Conservation (phyloP, 2,329 filamentous ascomycete genomes). For the Colletotrichum theobromicola region DNA sequence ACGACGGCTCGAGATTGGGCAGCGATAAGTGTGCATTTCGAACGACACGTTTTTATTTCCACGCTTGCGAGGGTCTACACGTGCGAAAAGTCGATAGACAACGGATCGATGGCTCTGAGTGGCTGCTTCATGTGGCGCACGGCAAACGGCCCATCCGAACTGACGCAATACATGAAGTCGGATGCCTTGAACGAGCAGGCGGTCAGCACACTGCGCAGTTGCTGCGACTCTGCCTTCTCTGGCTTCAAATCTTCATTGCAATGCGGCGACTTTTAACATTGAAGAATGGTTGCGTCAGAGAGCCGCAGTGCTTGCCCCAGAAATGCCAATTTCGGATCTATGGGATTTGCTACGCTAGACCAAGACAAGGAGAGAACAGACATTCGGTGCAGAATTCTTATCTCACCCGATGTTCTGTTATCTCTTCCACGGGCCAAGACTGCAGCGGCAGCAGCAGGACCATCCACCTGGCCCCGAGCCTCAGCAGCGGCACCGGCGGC, state of each 20-base stretch:
- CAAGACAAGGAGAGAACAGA: conserved; percentile 1
- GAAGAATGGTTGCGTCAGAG: neutral
- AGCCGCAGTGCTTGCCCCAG: neutral
- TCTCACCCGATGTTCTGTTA: neutral
- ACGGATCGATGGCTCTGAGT: conserved; percentile 8
- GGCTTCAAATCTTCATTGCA: neutral
- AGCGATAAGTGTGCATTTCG: conserved; percentile 21
- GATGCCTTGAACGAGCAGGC: conserved; percentile 14
- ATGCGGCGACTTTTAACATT: neutral
- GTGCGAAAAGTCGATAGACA: neutral
- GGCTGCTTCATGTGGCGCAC: neutral
- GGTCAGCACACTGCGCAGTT: conserved; percentile 1
- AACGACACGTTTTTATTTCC: conserved; percentile 2
- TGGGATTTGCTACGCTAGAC: neutral
- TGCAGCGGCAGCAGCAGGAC: neutral
- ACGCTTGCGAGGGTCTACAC: conserved; percentile 15
- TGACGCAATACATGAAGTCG: conserved; percentile 10
- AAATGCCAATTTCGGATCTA: neutral
- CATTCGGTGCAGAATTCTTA: conserved; percentile 15
- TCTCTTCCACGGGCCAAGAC: neutral
- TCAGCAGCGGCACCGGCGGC: neutral
- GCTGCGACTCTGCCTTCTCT: conserved; percentile 14
- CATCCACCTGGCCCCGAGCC: neutral
- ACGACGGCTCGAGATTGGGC: conserved; percentile 15
- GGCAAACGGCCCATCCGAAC: conserved; percentile 5